Evolutionary conservation across 768 basidiomycete species (phyloP).

Genomic region (Hericium coralloides): DNA sequence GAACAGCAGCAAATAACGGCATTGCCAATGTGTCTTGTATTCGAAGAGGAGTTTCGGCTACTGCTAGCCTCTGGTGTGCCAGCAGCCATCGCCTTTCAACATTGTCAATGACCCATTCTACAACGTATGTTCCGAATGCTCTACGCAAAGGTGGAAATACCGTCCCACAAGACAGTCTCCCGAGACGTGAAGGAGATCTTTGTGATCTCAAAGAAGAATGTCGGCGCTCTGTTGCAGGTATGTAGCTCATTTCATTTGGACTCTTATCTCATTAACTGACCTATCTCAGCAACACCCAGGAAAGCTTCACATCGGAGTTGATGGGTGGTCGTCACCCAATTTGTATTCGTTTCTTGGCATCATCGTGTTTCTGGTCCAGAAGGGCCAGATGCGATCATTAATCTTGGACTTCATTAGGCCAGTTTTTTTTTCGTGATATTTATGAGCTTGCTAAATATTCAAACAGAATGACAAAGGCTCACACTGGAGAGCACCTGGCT

Average conservation of each 20-base stretch:
- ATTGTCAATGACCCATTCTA: too few species aligned
- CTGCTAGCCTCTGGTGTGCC: too few species aligned
- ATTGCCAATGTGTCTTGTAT: constrained; percentile 12
- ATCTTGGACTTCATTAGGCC: constrained; percentile 12
- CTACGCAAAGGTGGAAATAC: constrained; percentile 9
- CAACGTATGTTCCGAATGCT: too few species aligned
- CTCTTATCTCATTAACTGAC: background rate
- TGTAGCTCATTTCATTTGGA: background rate
- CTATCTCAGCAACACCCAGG: background rate
- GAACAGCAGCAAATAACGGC: background rate
- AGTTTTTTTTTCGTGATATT: background rate
- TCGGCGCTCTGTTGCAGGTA: constrained; percentile 1
- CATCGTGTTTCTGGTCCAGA: too few species aligned
- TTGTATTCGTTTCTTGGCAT: constrained; percentile 18
- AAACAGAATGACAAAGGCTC: background rate
- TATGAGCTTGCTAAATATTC: too few species aligned
- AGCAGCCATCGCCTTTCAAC: too few species aligned
- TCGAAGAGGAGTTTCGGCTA: too few species aligned
- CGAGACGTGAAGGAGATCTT: constrained; percentile 10
- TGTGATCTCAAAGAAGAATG: background rate
- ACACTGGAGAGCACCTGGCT: constrained; percentile 7
- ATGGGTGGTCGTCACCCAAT: constrained; percentile 10
- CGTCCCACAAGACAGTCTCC: constrained; percentile 7
- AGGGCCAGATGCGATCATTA: constrained; percentile 20
- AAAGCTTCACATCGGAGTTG: constrained; percentile 19